Evolutionary conservation across 352 stramenopile species (phyloP).

Genomic region (Pythium coloratum): DNA sequence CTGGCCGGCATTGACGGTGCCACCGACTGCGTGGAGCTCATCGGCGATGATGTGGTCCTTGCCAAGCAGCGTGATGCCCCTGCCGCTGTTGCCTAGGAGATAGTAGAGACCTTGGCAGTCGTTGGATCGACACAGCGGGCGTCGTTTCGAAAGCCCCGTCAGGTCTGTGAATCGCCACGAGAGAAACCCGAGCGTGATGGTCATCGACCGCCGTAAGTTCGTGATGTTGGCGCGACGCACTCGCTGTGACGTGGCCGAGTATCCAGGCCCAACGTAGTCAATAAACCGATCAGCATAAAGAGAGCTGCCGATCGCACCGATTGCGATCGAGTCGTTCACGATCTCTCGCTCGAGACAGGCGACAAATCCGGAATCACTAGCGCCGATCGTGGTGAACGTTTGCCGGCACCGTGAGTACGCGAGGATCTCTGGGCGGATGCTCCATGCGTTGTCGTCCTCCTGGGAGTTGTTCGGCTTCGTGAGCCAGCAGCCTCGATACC

Average conservation of each 20-base stretch:
- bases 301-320: constrained; percentile 12
- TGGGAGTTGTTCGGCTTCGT: constrained; percentile 6
- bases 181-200: constrained; percentile 17
- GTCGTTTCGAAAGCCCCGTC: not conserved
- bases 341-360: constrained; percentile 10
- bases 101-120: constrained; percentile 9
- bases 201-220: constrained; percentile 17
- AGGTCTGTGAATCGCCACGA: constrained; percentile 18
- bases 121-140: not conserved
- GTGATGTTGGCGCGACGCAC: constrained; percentile 24
- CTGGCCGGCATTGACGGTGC: not conserved
- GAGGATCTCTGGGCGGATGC: constrained; percentile 12
- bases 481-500: constrained; percentile 21
- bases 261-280: constrained; percentile 8
- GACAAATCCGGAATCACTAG: not conserved
- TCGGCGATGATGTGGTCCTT: constrained; percentile 4
- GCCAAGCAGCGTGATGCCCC: not conserved
- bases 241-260: not conserved
- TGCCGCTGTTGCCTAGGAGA: not conserved
- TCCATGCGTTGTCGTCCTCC: constrained; percentile 14
- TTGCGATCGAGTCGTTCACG: constrained; percentile 15
- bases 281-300: constrained; percentile 16
- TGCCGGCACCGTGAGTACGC: constrained; percentile 15
- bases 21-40: constrained; percentile 11
- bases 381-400: constrained; percentile 16